These are phyloP conservation scores for Chionographis japonica DNA, from an alignment of 106 monocot genomes.

Conservation along the genomic window DNA sequence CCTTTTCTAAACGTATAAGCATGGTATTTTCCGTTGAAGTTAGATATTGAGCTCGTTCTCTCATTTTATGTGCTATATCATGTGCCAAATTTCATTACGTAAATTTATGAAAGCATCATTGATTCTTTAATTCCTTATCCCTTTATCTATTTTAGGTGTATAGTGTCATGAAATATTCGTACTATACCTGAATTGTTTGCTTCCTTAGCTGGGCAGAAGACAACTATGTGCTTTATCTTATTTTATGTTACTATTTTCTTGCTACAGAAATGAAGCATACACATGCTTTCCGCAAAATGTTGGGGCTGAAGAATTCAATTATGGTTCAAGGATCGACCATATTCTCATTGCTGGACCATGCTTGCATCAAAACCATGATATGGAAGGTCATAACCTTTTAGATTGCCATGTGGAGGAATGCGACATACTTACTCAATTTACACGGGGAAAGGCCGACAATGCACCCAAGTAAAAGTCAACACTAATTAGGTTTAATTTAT, in stretches of 20 bases:
- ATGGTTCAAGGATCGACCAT: constrained; percentile 94
- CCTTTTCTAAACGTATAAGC: too few species aligned
- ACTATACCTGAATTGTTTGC: too few species aligned
- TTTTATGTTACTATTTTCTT: constrained; percentile 3
- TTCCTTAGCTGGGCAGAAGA: too few species aligned
- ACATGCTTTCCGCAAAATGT: constrained; percentile 63
- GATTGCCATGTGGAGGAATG: constrained; percentile 80
- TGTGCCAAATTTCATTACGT: too few species aligned
- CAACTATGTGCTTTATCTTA: neutral
- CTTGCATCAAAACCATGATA: constrained; percentile 49
- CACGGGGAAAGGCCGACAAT: constrained; percentile 52
- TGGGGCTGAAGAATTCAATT: constrained; percentile 97
- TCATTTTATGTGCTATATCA: too few species aligned
- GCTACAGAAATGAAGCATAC: constrained; percentile 68
- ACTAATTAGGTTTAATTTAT: neutral
- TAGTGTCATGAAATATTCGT: too few species aligned
- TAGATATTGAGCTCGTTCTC: too few species aligned
- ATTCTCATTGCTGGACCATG: constrained; percentile 81
- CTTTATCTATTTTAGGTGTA: too few species aligned
- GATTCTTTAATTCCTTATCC: too few species aligned
- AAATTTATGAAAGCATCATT: too few species aligned
- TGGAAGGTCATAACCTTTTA: constrained; percentile 59
- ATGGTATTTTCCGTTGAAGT: too few species aligned
- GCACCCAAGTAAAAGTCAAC: constrained; percentile 52
- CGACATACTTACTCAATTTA: constrained; percentile 81